phyloP scores from a whole-genome alignment of 805 yeast species.

The Tetrapisispora pingtungensis region DNA sequence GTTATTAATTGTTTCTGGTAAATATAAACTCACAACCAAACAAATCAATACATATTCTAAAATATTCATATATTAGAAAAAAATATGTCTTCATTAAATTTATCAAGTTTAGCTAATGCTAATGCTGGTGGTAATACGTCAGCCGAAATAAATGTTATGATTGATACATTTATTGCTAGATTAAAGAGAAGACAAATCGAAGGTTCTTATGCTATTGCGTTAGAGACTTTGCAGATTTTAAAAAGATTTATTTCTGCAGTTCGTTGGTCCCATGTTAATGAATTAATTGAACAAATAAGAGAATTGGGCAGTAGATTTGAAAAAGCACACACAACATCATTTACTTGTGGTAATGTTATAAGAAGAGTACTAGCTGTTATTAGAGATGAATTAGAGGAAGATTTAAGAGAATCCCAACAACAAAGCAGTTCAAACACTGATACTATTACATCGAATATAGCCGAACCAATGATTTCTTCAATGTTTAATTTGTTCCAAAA shows the following conservation, averaged over 20 bases:
- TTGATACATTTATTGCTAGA: slow-evolving; percentile 39
- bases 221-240: slow-evolving; percentile 76
- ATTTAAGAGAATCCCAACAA: slow-evolving; percentile 22
- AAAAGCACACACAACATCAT: slow-evolving; percentile 80
- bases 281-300: slow-evolving; percentile 62
- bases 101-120: slow-evolving; percentile 3
- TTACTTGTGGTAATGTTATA: slow-evolving; percentile 81
- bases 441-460: slow-evolving; percentile 9
- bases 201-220: slow-evolving; percentile 75
- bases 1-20: no score
- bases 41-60: no score
- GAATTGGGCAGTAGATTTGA: slow-evolving; percentile 59
- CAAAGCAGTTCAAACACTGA: neutral
- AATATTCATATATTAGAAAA: no score
- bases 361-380: slow-evolving; percentile 80
- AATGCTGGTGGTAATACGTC: slow-evolving; percentile 5
- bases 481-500: slow-evolving; percentile 82
- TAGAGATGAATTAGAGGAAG: slow-evolving; percentile 72
- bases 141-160: slow-evolving; percentile 32
- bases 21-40: no score
- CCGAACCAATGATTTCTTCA: slow-evolving; percentile 56
- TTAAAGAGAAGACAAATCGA: slow-evolving; percentile 76
- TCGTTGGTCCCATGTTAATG: slow-evolving; percentile 73
- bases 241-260: slow-evolving; percentile 84
- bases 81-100: slow-evolving; percentile 8